Conservation (phyloP, 202 grass and related monocot genomes). For the Digitaria exilis region DNA sequence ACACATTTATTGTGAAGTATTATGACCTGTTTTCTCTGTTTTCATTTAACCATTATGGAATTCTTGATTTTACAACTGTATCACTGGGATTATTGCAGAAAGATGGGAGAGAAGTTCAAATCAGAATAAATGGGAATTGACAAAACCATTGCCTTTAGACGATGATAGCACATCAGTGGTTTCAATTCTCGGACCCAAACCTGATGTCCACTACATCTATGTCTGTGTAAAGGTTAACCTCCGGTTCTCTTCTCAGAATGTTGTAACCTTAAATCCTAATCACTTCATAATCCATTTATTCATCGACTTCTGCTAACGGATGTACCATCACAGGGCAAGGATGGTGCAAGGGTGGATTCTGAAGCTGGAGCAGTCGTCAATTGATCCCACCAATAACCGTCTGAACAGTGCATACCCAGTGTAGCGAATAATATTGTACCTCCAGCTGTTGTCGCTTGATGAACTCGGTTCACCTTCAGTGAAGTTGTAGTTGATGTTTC, state of each 20-base stretch:
- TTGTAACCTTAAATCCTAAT: neutral
- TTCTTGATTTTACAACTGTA: neutral
- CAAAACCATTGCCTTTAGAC: conserved; percentile 76
- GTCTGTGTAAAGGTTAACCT: conserved; percentile 80
- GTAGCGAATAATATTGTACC: conserved; percentile 47
- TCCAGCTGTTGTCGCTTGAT: neutral
- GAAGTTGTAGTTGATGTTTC: conserved; percentile 11
- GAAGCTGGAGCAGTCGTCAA: conserved; percentile 2
- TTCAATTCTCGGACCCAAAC: conserved; percentile 71
- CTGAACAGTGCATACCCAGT: conserved; percentile 35
- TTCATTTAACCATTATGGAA: neutral
- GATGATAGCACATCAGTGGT: conserved; percentile 52
- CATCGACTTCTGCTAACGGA: conserved; percentile 10
- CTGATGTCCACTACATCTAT: conserved; percentile 95
- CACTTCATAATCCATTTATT: neutral
- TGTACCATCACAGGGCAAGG: conserved; percentile 23
- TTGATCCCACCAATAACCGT: conserved; percentile 23
- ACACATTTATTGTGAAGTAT: neutral
- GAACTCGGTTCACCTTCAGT: neutral
- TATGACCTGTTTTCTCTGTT: neutral
- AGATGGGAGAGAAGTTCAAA: conserved; percentile 64
- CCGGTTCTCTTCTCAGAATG: neutral
- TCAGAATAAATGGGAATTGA: conserved; percentile 68
- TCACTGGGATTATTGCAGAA: conserved; percentile 45
- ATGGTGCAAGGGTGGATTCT: neutral